Evolutionary conservation across 202 grass and related monocot species (phyloP), one percentile per base, ranked within the genome.

Genomic region (Dendrocalamus latiflorus): DNA sequence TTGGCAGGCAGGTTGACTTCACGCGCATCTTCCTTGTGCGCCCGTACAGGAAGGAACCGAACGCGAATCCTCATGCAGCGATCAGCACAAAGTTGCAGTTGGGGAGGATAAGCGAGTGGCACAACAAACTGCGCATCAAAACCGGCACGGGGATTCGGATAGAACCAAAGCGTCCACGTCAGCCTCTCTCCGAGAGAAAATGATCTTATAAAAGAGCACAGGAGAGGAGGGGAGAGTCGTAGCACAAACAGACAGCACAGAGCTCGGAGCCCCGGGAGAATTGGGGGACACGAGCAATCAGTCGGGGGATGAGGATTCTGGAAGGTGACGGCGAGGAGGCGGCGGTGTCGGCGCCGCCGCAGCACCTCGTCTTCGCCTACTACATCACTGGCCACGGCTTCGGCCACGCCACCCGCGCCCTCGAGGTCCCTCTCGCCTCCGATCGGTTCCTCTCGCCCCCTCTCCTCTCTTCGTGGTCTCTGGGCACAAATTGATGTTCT

Each of bases 311-410:
- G 89, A 84, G 91, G 82, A 71, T 83, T 80, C 65, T 1, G 26
- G 49, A 43, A 36, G 70, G 39, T 16, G 78, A 60, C 65, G 75
- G 24, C 22, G 88, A 82, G 17, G 80, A 60, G 48, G 58, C 54
- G 56, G 38, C 24, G 63, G 41, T 39, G 42, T 6, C 42, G 22
- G 13, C 43, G 67, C 55, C 82, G 22, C 18, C n/a, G 44, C 44
- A 47, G 37, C 68, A 49, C 63, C 85, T 95, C 14, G 83, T 95
- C 66, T 95, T 96, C 60, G 93, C 93, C 79, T 99, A 88, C 87
- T 99, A 99, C 80, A 78, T 96, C 80, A 99, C 93, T 24, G 96
- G 93, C 47, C 91, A 99, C 63, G 96, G 96, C 69, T 99, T 99
- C 81, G 96, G 93, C 78, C 96, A 99, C 81, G 96, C 96, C 75